Evolutionary conservation across 2,329 filamentous ascomycete genomes (phyloP), one percentile per base, ranked within the genome.

Genomic region (Phialophora macrospora): DNA sequence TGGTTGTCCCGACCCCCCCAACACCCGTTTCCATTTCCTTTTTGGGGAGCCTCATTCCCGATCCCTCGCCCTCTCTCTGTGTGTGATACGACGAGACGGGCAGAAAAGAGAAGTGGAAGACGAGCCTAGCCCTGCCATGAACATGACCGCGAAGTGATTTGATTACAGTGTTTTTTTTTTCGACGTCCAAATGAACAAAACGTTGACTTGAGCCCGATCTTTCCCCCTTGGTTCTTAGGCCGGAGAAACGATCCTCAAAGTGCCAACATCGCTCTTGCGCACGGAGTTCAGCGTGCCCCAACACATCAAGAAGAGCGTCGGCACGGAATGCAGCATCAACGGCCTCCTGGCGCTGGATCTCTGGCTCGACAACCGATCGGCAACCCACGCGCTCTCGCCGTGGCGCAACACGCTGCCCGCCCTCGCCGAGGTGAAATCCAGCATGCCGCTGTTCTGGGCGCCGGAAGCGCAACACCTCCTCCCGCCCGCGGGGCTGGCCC

Each of bases 271-370:
- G 20, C 38, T 58, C 22, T 38, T 63, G 12, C 54, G 46, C 20
- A 63, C 54, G 4, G 61, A 26, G 30, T 54, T 48, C 51, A 59
- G 51, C 12, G 17, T 63, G 6, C 48, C 61, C 2, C 11, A 51
- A n/a, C 30, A 26, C 12, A 41, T 63, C 6, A 5, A 20, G 22
- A 30, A 58, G 8, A 20, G 14, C 14, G 28, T 20, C 51, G 22
- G 46, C 9, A 4, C 26, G 20, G 32, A 24, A 28, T 58, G 61
- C 34, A 63, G 61, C 32, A 30, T 30, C 61, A 63, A 63, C 46
- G 64, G 64, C 30, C 55, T 55, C 51, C 60, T 66, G 3, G 64
- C 64, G 3, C 30, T 44, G 17, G 64, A 66, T 28, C 17, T 63
- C 34, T n/a, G 49, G 22, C 54, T 41, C 14, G 64, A 66, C 14